These are phyloP conservation scores for Neurospora cerealis DNA, from an alignment of 495 filamentous ascomycete species.

Conservation along the genomic window DNA sequence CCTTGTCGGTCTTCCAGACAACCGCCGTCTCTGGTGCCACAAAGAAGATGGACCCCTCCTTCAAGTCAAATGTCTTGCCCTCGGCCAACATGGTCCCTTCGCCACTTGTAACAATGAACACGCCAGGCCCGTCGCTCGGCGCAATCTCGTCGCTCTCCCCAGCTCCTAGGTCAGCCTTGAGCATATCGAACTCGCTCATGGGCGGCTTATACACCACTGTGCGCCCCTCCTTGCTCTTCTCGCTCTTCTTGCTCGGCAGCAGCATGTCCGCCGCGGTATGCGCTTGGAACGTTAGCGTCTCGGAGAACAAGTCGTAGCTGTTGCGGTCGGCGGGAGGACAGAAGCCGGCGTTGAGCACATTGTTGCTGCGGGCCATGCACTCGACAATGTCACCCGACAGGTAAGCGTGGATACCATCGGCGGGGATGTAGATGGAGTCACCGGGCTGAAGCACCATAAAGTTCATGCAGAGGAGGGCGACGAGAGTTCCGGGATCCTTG, in stretches of 20 bases:
- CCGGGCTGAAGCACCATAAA: slow-evolving; percentile 55
- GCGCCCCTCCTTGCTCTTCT: slow-evolving; percentile 46
- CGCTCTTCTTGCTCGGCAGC: slow-evolving; percentile 36
- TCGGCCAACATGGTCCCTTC: slow-evolving; percentile 47
- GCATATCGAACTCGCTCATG: slow-evolving; percentile 62
- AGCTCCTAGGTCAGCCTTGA: slow-evolving; percentile 45
- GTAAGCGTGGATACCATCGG: slow-evolving; percentile 72
- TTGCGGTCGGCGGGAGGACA: slow-evolving; percentile 56
- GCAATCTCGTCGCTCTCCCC: slow-evolving; percentile 50
- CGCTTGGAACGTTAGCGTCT: slow-evolving; percentile 51
- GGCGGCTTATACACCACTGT: slow-evolving; percentile 57
- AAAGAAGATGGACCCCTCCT: slow-evolving; percentile 60
- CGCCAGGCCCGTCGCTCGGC: slow-evolving; percentile 50
- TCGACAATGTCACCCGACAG: slow-evolving; percentile 72
- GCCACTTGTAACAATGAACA: slow-evolving; percentile 56
- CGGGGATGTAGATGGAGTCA: slow-evolving; percentile 64
- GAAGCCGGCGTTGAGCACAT: slow-evolving; percentile 68
- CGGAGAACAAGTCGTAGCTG: slow-evolving; percentile 50
- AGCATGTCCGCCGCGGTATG: slow-evolving; percentile 45
- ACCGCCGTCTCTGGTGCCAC: slow-evolving; percentile 50
- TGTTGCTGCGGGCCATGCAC: slow-evolving; percentile 77
- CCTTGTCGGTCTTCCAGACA: slow-evolving; percentile 36
- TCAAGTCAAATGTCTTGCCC: slow-evolving; percentile 42
- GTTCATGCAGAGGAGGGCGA: slow-evolving; percentile 65
- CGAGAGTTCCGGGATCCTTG: slow-evolving; percentile 50